These are phyloP conservation scores for Nitzschia inconspicua DNA, from an alignment of 108 stramenopile genomes.

Conservation along the genomic window DNA sequence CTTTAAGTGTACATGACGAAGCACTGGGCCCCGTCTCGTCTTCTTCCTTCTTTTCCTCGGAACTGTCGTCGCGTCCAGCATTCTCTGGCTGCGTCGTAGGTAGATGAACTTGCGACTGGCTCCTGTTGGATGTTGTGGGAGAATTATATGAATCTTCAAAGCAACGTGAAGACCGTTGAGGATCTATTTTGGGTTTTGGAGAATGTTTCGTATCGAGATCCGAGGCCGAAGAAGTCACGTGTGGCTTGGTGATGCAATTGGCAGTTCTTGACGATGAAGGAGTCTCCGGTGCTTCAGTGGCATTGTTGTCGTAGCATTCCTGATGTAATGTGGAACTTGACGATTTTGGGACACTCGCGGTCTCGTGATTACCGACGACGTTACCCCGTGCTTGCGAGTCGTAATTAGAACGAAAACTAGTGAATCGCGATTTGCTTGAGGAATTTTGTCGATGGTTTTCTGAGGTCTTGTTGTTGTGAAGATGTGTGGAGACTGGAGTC, in stretches of 20 bases:
- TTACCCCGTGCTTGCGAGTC: background rate
- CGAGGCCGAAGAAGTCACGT: too few species aligned
- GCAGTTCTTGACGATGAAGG: background rate
- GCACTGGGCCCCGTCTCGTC: background rate
- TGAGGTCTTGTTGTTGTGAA: too few species aligned
- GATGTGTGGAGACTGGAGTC: too few species aligned
- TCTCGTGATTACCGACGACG: background rate
- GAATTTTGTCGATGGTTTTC: too few species aligned
- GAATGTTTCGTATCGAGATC: too few species aligned
- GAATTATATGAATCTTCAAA: too few species aligned
- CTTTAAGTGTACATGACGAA: background rate
- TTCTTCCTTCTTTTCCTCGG: conserved; percentile 37
- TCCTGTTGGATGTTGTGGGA: background rate
- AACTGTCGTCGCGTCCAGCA: background rate
- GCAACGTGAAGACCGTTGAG: too few species aligned
- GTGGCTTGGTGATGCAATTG: background rate
- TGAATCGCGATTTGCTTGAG: conserved; percentile 4
- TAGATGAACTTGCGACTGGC: background rate
- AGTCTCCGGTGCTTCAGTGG: too few species aligned
- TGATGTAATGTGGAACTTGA: background rate
- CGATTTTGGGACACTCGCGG: background rate
- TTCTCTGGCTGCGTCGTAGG: background rate
- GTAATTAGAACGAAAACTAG: conserved; percentile 14
- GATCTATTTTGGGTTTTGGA: too few species aligned
- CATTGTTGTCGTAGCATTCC: conserved; percentile 3